Evolutionary conservation across 192 early-diverging fungal genomes (phyloP), one percentile per base, ranked within the genome.

Genomic region (Neocallimastix lanati): DNA sequence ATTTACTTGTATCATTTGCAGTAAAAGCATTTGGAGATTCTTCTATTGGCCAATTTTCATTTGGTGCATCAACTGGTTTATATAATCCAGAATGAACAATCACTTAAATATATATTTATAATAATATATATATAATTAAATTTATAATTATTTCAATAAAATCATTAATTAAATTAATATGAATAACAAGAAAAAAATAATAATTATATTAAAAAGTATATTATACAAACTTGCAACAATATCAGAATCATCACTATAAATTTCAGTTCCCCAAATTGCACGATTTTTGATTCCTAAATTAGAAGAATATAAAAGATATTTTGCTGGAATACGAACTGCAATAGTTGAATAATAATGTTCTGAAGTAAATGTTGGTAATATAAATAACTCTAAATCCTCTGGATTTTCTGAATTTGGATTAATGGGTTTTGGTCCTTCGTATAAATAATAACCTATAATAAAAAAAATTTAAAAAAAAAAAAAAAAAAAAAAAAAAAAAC

Each of bases 231-330:
- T 91, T 18, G 92, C 92, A 27, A 95, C 93, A 35, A 94, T 82
- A 78, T 95, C 94, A 11, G 93, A 93, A 81, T 95, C 94, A 79
- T 95, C 94, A 0, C 92, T 92, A 80, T 95, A 95, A 30, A 95
- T 83, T 79, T 92, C 93, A 4, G 94, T 94, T 28, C 94, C 94
- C 94, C 94, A 95, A 4, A 95, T 15, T 6, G 91, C 92, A 28
- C 86, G 85, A 77, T 83, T 86, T 78, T 87, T 81, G 5, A 94
- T 88, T 29, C 87, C 90, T 12, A 84, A 77, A 82, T 94, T 94
- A 33, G 80, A 76, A 76, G 85, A 80, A 80, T 86, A 94, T 0
- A 87, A 88, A 78, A 94, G 81, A 78, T 88, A 88, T 28, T 86
- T 81, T 13, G 91, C 90, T 7, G 92, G 87, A 14, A 95, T 81